These are phyloP conservation scores for Andrographis paniculata DNA, from an alignment of 305 asterid species.

Conservation along the genomic window DNA sequence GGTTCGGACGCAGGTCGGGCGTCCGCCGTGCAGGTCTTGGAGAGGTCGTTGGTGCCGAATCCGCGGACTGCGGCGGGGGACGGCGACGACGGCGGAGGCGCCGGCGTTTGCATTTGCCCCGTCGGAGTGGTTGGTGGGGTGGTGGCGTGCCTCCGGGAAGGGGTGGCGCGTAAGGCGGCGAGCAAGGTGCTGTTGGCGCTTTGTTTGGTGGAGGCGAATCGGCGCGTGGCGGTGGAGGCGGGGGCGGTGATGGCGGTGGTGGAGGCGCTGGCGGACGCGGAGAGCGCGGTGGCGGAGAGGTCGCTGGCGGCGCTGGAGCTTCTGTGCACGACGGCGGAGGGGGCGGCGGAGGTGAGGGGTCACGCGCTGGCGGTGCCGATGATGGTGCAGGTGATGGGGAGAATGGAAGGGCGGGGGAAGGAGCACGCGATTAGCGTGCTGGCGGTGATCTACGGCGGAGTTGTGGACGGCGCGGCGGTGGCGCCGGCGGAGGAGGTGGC, in stretches of 20 bases:
- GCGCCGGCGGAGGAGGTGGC: constrained; percentile 87
- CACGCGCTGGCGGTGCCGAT: constrained; percentile 79
- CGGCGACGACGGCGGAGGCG: constrained; percentile 24
- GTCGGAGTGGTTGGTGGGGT: constrained; percentile 40
- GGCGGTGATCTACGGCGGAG: constrained; percentile 55
- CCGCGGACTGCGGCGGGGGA: constrained; percentile 36
- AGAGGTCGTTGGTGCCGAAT: constrained; percentile 51
- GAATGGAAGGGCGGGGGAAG: constrained; percentile 64
- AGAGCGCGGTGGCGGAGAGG: constrained; percentile 55
- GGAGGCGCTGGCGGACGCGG: constrained; percentile 60
- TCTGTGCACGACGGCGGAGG: constrained; percentile 63
- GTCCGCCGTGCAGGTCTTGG: constrained; percentile 44
- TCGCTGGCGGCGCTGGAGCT: constrained; percentile 64
- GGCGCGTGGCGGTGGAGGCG: constrained; percentile 56
- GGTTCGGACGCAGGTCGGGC: constrained; percentile 32
- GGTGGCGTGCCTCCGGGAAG: constrained; percentile 41
- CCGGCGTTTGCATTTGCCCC: constrained; percentile 34
- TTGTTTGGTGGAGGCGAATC: constrained; percentile 46
- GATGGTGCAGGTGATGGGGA: constrained; percentile 86
- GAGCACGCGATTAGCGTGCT: constrained; percentile 68
- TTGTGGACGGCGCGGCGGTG: constrained; percentile 25
- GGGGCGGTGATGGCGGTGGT: constrained; percentile 66
- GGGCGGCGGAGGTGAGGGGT: constrained; percentile 58
- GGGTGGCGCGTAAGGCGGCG: constrained; percentile 42
- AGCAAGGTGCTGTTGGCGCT: constrained; percentile 67